Percentiles rank a stretch among this genome's conserved stretches.
Conservation (phyloP, 2,329 filamentous ascomycete species). For the Diaporthe vaccinii region DNA sequence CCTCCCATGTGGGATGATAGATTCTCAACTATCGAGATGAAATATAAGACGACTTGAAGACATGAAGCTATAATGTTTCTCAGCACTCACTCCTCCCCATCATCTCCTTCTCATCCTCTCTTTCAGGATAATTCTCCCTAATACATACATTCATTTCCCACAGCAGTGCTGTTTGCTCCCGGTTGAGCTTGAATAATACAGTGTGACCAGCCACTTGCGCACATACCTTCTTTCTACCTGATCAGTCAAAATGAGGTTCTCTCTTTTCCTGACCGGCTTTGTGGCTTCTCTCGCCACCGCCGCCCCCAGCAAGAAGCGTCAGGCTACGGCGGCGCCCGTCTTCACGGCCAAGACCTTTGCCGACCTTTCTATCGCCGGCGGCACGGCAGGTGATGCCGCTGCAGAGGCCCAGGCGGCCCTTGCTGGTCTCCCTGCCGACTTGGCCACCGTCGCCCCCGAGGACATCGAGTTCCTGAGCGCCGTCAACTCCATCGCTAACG, state of each 20-base stretch:
- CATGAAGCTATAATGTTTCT: not conserved
- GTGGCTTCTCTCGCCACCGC: conserved; percentile 44
- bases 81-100: not conserved
- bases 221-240: conserved; percentile 33
- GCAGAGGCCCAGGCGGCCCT: conserved; percentile 50
- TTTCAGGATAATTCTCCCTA: not conserved
- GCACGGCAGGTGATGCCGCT: conserved; percentile 52
- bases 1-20: not conserved
- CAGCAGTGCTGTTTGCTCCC: conserved; percentile 28
- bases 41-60: conserved; percentile 18
- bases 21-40: conserved; percentile 4
- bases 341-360: conserved; percentile 51
- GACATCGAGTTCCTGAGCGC: conserved; percentile 57
- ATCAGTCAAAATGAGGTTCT: conserved; percentile 47
- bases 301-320: conserved; percentile 44
- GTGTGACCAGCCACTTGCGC: not conserved
- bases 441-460: conserved; percentile 52
- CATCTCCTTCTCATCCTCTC: conserved; percentile 1
- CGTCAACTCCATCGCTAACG: conserved; percentile 60
- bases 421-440: conserved; percentile 50
- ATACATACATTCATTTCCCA: not conserved
- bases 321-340: conserved; percentile 40
- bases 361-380: conserved; percentile 52
- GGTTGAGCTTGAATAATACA: conserved; percentile 28
- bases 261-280: conserved; percentile 44